Evolutionary conservation across 805 yeast genomes (phyloP), one percentile per base, ranked within the genome.

Genomic region (Suhomyces vadensis): DNA sequence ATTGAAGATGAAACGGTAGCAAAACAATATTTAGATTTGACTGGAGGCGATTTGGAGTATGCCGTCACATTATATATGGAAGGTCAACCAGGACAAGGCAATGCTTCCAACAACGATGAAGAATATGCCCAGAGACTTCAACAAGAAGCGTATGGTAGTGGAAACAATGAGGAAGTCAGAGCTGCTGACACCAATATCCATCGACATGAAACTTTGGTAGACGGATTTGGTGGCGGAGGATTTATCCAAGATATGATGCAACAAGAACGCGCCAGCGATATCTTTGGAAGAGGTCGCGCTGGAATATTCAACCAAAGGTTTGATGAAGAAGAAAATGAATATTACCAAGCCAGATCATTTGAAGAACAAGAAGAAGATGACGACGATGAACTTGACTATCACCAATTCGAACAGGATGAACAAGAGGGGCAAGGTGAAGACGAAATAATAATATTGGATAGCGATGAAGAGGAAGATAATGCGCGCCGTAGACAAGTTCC

Each of bases 11-110:
- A 78, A 1, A 74, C 73, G 4, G 67, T 78, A 9, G 98, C 98
- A 0, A 69, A 74, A 42, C 88, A 84, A 53, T 94, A 84, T 58
- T 63, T 94, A 16, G 90, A 84, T 20, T 82, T 92, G 69, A 77
- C 92, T 4, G 90, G 84, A 39, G 81, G 81, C 37, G 80, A 88
- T 60, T 60, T 92, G 25, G 96, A 91, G 45, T 78, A 81, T 16
- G 98, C 99, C 0, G 87, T 94, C 6, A 81, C 89, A 10, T 69
- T 94, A 35, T 94, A 69, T 63, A 83, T 86, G 66, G 98, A 94
- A 51, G 51, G 66, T 6, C 50, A 62, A 39, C 64, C 57, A n/a
- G 44, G 47, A 20, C 22, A 35, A 36, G 20, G 45, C 9, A 26
- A 45, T 27, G 22, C 43, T 41, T 41, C 47, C 38, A 47, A 33